phyloP scores from a whole-genome alignment of 2,329 filamentous ascomycete genomes.

The Aspergillus fischeri region DNA sequence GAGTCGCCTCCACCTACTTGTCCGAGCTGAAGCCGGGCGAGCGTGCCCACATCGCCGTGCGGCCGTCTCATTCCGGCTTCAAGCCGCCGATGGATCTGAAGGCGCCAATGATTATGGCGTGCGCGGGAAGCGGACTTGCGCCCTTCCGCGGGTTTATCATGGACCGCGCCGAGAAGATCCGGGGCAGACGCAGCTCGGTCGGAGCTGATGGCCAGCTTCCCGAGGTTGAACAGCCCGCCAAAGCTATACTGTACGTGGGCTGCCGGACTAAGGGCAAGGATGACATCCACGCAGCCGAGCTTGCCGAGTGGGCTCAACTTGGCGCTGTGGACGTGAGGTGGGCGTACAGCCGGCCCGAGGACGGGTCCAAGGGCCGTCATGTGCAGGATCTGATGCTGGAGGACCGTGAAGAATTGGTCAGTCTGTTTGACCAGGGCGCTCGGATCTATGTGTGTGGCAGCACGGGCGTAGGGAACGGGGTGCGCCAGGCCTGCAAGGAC shows the following conservation, averaged over 20 bases:
- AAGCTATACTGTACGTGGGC: slow-evolving; percentile 34
- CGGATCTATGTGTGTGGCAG: slow-evolving; percentile 65
- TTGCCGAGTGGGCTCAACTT: slow-evolving; percentile 53
- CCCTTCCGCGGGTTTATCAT: slow-evolving; percentile 62
- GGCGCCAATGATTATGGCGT: slow-evolving; percentile 39
- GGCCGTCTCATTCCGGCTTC: slow-evolving; percentile 34
- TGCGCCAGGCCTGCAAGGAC: slow-evolving; percentile 39
- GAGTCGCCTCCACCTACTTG: slow-evolving; percentile 61
- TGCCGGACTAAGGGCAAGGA: slow-evolving; percentile 33
- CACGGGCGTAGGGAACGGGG: slow-evolving; percentile 46
- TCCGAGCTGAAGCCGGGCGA: slow-evolving; percentile 38
- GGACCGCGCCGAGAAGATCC: slow-evolving; percentile 49
- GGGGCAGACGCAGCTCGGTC: slow-evolving; percentile 19
- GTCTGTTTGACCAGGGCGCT: slow-evolving; percentile 48
- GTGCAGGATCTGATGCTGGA: slow-evolving; percentile 51
- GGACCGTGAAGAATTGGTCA: slow-evolving; percentile 43
- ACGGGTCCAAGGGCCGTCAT: slow-evolving; percentile 48
- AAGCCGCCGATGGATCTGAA: slow-evolving; percentile 30
- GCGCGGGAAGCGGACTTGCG: slow-evolving; percentile 51
- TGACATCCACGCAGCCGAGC: slow-evolving; percentile 32
- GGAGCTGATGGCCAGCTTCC: slow-evolving; percentile 7
- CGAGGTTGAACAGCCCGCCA: slow-evolving; percentile 22
- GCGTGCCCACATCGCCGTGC: slow-evolving; percentile 31
- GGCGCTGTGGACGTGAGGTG: slow-evolving; percentile 60
- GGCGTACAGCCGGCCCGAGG: slow-evolving; percentile 54